phyloP scores from a whole-genome alignment of 2,329 filamentous ascomycete species.

The Botrytis galanthina region DNA sequence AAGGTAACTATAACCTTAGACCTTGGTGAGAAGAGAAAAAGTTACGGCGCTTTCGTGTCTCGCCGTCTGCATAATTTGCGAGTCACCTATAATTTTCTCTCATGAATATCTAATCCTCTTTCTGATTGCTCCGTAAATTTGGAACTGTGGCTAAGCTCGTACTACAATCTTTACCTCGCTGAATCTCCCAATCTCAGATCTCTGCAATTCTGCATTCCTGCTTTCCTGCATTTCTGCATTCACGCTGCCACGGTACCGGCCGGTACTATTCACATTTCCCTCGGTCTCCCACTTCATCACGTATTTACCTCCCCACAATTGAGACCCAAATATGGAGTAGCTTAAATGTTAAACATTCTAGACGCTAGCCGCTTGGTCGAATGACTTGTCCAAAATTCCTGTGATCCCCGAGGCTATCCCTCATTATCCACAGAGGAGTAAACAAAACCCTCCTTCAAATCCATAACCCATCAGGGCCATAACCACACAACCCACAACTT shows the following conservation, averaged over 20 bases:
- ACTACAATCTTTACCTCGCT: background rate
- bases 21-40: background rate
- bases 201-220: background rate
- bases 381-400: background rate
- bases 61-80: conserved; percentile 12
- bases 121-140: background rate
- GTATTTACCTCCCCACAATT: conserved; percentile 5
- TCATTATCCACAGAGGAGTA: background rate
- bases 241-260: background rate
- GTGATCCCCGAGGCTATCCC: background rate
- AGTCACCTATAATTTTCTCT: background rate
- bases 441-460: background rate
- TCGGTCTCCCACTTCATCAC: conserved; percentile 5
- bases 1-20: background rate
- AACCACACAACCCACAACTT: background rate
- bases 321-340: background rate
- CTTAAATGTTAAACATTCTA: background rate
- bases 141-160: background rate
- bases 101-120: background rate
- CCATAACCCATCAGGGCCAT: background rate
- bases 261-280: background rate
- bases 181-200: background rate
- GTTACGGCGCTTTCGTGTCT: background rate
- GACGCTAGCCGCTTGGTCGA: conserved; percentile 1
- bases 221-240: background rate